Evolutionary conservation across 208 protist genomes (phyloP).

Genomic region (Crithidia thermophila): DNA sequence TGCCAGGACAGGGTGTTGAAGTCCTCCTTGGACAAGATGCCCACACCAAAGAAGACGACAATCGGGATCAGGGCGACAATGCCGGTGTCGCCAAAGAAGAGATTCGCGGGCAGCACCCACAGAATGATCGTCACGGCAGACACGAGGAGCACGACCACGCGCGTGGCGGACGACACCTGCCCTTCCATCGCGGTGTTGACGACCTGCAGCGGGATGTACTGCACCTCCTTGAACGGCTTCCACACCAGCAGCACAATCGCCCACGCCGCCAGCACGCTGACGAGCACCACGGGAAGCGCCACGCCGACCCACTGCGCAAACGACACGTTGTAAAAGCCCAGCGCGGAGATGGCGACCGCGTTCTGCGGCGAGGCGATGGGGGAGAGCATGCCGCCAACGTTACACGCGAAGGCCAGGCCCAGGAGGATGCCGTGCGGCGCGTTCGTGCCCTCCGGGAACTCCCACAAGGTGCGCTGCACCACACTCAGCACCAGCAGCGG

Average conservation of each 20-base stretch:
- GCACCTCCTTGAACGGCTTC: slow-evolving; percentile 86
- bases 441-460: slow-evolving; percentile 81
- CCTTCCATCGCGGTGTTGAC: slow-evolving; percentile 62
- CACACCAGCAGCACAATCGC: slow-evolving; percentile 81
- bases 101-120: slow-evolving; percentile 81
- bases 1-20: slow-evolving; percentile 95
- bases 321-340: slow-evolving; percentile 79
- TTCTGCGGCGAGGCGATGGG: slow-evolving; percentile 96
- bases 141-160: slow-evolving; percentile 72
- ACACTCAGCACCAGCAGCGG: slow-evolving; percentile 90
- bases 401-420: slow-evolving; percentile 93
- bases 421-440: slow-evolving; percentile 90
- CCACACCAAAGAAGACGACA: slow-evolving; percentile 93
- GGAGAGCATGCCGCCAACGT: slow-evolving; percentile 95
- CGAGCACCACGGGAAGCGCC: slow-evolving; percentile 79
- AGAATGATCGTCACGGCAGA: slow-evolving; percentile 79
- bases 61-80: slow-evolving; percentile 93
- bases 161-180: slow-evolving; percentile 51
- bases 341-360: slow-evolving; percentile 85
- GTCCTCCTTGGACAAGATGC: slow-evolving; percentile 91
- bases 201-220: slow-evolving; percentile 86
- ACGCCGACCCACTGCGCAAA: slow-evolving; percentile 88
- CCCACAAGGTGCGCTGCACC: slow-evolving; percentile 85
- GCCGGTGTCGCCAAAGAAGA: slow-evolving; percentile 91
- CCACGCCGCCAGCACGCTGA: slow-evolving; percentile 72